Evolutionary conservation across 768 basidiomycete genomes (phyloP).

Genomic region (Lactarius sp.): DNA sequence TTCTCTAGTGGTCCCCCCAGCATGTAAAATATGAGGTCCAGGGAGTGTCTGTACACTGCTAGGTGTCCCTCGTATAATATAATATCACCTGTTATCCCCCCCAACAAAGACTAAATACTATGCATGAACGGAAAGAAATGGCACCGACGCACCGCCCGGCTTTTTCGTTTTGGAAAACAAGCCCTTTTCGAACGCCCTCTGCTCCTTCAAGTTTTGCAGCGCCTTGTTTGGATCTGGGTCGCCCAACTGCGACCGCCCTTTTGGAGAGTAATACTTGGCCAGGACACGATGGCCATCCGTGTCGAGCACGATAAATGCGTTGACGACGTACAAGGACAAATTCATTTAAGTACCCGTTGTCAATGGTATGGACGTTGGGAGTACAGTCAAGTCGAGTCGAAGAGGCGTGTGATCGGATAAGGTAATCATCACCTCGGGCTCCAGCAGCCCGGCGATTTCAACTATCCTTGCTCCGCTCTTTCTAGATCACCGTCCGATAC

Average conservation of each 20-base stretch:
- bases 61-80: slow-evolving; percentile 86
- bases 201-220: slow-evolving; percentile 77
- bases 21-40: slow-evolving; percentile 94
- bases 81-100: slow-evolving; percentile 69
- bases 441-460: too few relatives aligned
- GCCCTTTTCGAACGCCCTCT: slow-evolving; percentile 92
- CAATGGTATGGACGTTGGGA: too few relatives aligned
- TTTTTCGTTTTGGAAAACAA: slow-evolving; percentile 96
- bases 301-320: slow-evolving; percentile 89
- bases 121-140: background rate
- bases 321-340: slow-evolving; percentile 81
- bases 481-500: too few relatives aligned
- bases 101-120: background rate
- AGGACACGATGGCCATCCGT: slow-evolving; percentile 92
- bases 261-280: slow-evolving; percentile 92
- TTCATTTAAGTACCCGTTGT: slow-evolving; percentile 43
- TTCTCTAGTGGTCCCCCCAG: slow-evolving; percentile 85
- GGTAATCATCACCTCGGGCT: too few relatives aligned
- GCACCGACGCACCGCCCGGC: slow-evolving; percentile 61
- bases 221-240: slow-evolving; percentile 45
- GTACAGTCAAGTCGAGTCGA: too few relatives aligned
- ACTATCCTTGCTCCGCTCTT: too few relatives aligned
- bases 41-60: slow-evolving; percentile 90
- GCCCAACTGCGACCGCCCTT: slow-evolving; percentile 49
- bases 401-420: too few relatives aligned